Evolutionary conservation across 2,329 filamentous ascomycete species (phyloP).

Genomic region (Akanthomyces muscarius): DNA sequence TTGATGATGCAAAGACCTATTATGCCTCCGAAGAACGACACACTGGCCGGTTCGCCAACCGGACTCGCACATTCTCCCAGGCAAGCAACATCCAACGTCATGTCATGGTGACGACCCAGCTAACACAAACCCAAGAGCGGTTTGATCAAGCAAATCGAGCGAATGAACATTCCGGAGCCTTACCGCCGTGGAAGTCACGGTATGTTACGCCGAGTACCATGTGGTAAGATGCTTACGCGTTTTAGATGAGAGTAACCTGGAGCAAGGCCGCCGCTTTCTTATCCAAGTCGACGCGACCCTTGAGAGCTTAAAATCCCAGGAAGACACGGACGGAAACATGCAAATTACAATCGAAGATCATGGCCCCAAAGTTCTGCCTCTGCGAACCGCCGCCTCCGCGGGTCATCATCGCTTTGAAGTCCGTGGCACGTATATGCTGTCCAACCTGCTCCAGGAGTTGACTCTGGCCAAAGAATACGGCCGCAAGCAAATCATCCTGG

Average conservation of each 20-base stretch:
- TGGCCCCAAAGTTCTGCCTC: slow-evolving; percentile 83
- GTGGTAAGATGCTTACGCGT: not conserved
- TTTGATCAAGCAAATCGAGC: slow-evolving; percentile 50
- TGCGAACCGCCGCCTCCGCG: slow-evolving; percentile 81
- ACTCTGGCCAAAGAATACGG: slow-evolving; percentile 88
- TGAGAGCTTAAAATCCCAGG: slow-evolving; percentile 71
- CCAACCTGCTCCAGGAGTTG: slow-evolving; percentile 92
- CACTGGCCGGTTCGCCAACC: slow-evolving; percentile 43
- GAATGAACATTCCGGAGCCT: slow-evolving; percentile 48
- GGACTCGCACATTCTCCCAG: slow-evolving; percentile 56
- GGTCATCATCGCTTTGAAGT: slow-evolving; percentile 87
- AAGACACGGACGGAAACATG: slow-evolving; percentile 91
- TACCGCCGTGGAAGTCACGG: slow-evolving; percentile 58
- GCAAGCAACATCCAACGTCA: slow-evolving; percentile 29
- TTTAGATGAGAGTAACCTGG: slow-evolving; percentile 67
- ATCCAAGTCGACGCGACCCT: slow-evolving; percentile 83
- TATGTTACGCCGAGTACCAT: slow-evolving; percentile 28
- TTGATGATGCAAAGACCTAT: slow-evolving; percentile 56
- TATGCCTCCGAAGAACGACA: slow-evolving; percentile 55
- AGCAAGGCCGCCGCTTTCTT: slow-evolving; percentile 70
- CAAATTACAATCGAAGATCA: slow-evolving; percentile 97
- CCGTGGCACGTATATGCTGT: slow-evolving; percentile 94
- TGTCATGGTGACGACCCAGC: slow-evolving; percentile 15
- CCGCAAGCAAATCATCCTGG: slow-evolving; percentile 82
- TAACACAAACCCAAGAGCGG: slow-evolving; percentile 44